Evolutionary conservation across 164 flowering plant species (phyloP), one percentile per base, ranked within the genome.

Genomic region (Tetrastigma voinierianum): DNA sequence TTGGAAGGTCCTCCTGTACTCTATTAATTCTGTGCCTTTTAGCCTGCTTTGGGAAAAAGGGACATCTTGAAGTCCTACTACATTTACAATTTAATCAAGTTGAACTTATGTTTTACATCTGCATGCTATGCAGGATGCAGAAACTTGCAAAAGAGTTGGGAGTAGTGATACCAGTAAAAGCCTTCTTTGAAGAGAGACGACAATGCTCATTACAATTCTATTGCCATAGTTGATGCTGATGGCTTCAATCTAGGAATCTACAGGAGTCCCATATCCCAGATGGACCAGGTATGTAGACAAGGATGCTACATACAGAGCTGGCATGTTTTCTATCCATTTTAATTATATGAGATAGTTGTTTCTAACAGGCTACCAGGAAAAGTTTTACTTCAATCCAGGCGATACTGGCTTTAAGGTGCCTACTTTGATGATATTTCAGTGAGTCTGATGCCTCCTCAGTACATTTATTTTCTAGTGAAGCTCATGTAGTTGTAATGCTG

Each of bases 121-220:
- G 52, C 46, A 17, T 11, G 40, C 46, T 62, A 25, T 64, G 63
- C 80, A 92, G 98, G 81, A 90, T 92, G 97, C 96, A 90, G 68
- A 81, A 84, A 66, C 87, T 96, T 73, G 98, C 98, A n/a, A 88
- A 87, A 71, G 98, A 90, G 81, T 73, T 96, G 70, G 93, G 91
- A 59, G 93, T 96, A 23, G 99, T 96, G 51, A 84, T 96, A 61
- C 98, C 98, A 32, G 97, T 96, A 53, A 95, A 98, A n/a, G n/a
- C n/a, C 76, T 95, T 95, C 81, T 95, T 95, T 81, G 98, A 96
- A 80, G 98, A 88, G 74, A 98, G 96, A 72, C n/a, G 90, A 96
- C 65, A 93, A 90, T 80, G 99, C 99, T 25, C 98, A 91, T 81
- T 96, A 90, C 79, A 96, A 93, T 78, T 96, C 99, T 15, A 59